Evolutionary conservation across 192 early-diverging fungal genomes (phyloP).

Genomic region (Irineochytrium annulatum): DNA sequence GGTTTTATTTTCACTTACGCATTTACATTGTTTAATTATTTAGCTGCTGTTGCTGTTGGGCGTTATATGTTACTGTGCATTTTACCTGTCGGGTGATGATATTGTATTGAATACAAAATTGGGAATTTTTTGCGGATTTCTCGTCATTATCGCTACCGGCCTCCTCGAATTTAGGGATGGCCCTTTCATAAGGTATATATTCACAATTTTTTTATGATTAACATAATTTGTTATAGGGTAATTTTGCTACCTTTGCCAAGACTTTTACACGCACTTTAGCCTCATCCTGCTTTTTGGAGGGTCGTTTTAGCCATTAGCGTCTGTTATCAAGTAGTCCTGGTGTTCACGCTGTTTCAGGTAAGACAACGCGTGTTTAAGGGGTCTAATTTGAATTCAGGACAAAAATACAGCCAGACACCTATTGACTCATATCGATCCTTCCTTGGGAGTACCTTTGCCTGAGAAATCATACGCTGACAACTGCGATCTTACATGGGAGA

Average conservation of each 20-base stretch:
- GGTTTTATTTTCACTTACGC: no score
- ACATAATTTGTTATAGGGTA: background rate
- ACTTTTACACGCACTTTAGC: no score
- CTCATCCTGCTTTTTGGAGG: slow-evolving; percentile 92
- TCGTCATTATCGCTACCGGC: slow-evolving; percentile 73
- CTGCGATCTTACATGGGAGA: slow-evolving; percentile 75
- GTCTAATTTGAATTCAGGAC: slow-evolving; percentile 51
- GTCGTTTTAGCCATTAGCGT: slow-evolving; percentile 80
- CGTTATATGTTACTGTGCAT: slow-evolving; percentile 36
- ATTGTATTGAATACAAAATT: slow-evolving; percentile 42
- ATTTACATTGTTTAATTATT: no score
- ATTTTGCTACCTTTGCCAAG: background rate
- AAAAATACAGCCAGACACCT: slow-evolving; percentile 78
- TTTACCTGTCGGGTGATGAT: slow-evolving; percentile 32
- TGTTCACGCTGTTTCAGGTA: slow-evolving; percentile 89
- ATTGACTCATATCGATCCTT: slow-evolving; percentile 75
- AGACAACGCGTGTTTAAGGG: background rate
- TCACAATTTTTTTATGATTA: slow-evolving; percentile 1
- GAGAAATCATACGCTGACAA: slow-evolving; percentile 89
- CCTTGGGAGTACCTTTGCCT: slow-evolving; percentile 74
- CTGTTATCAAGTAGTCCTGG: slow-evolving; percentile 82
- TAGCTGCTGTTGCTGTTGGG: no score
- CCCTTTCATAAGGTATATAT: slow-evolving; percentile 73
- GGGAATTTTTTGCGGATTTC: slow-evolving; percentile 21
- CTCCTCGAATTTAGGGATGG: slow-evolving; percentile 90